Evolutionary conservation across 192 early-diverging fungal species (phyloP), one percentile per base, ranked within the genome.

Genomic region (Mortierella claussenii): DNA sequence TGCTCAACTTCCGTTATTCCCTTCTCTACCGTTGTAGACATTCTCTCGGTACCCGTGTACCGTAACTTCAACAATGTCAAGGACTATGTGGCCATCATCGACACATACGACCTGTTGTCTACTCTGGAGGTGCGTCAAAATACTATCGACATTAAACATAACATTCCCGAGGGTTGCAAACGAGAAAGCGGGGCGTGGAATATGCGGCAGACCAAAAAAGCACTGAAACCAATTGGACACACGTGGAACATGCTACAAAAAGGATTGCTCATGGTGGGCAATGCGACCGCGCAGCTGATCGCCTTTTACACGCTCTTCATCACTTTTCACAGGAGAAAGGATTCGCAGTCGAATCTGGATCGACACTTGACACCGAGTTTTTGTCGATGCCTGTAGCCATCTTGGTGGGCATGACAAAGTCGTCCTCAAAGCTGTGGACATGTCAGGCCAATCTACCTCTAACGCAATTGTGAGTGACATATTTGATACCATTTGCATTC

Each of bases 31-130:
- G 11, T 36, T 31, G 6, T 20, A 71, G 78, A 88, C 56, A 88
- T 88, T 27, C 56, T 85, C 8, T 85, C 85, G 33, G 80, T 86
- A 11, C 87, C 87, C 18, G 85, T 88, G 13, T 88, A 88, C 65
- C 66, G 74, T 23, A 44, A 26, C 11, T 57, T 68, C 36, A 70
- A 55, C 50, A 56, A 67, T 10, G 65, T 69, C 15, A 85, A 83
- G 58, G 62, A 69, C 49, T 83, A 85, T 40, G 52, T 86, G 33
- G 68, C 83, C 36, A 85, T 88, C 60, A 82, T 88, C 37, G 82
- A 79, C 56, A 79, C 65, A 8, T 76, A 82, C 36, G 85, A 86
- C 53, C 59, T 88, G 24, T 30, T 88, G 13, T 80, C 69, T 21
- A 68, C 79, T 21, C 33, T 84, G 24, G 74, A 73, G 55, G 58